These are phyloP conservation scores for Massariosphaeria phaeospora DNA, from an alignment of 495 filamentous ascomycete genomes.

Conservation along the genomic window DNA sequence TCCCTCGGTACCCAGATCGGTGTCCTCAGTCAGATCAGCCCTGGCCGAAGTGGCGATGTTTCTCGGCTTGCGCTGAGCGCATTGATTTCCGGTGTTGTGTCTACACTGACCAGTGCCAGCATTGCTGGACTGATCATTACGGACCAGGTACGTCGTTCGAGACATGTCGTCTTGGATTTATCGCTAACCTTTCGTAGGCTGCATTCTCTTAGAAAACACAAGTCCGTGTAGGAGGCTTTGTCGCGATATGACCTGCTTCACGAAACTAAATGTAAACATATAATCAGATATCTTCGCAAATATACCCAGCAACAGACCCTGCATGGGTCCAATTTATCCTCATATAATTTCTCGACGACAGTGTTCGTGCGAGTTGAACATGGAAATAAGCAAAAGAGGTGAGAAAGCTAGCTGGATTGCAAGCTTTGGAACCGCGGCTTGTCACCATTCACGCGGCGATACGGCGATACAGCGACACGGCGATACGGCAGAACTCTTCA, in stretches of 20 bases:
- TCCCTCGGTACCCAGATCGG: conserved; percentile 83
- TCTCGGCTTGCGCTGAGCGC: conserved; percentile 70
- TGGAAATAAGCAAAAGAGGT: not conserved
- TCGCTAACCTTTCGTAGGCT: not conserved
- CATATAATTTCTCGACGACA: not conserved
- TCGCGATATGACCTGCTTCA: not conserved
- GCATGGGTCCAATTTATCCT: not conserved
- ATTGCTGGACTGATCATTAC: conserved; percentile 71
- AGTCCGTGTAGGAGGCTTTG: not conserved
- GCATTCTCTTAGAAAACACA: not conserved
- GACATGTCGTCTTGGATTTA: not conserved
- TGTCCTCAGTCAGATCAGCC: conserved; percentile 75
- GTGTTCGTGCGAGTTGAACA: not conserved
- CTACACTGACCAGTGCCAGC: conserved; percentile 73
- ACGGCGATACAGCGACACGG: too few species aligned
- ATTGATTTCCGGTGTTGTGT: conserved; percentile 70
- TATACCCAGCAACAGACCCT: conserved; percentile 13
- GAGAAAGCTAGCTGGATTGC: too few species aligned
- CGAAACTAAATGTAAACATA: not conserved
- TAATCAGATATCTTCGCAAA: conserved; percentile 2
- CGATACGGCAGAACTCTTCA: too few species aligned
- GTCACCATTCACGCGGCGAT: not conserved
- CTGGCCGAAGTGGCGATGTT: conserved; percentile 66
- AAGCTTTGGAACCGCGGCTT: not conserved
- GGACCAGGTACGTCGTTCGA: conserved; percentile 42